Base-by-base conservation (phyloP, 2,329 filamentous ascomycete species). In the Aphanocladium album region DNA sequence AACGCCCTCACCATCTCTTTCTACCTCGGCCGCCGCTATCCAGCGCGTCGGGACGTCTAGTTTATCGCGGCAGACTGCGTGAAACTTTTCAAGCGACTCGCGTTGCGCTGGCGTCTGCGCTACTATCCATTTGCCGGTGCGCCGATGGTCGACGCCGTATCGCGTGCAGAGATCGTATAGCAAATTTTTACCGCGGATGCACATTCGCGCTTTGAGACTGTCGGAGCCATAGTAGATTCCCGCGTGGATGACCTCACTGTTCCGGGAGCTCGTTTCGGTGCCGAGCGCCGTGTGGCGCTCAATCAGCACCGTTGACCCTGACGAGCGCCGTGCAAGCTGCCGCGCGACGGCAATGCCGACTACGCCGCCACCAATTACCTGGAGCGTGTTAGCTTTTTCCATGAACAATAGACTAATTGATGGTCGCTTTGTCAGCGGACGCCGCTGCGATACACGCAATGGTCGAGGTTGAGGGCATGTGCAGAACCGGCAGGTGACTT, bases 211-310 rank as follows among this genome's bases (percentile, higher is more conserved):
- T 76, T 99, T 99, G 57, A 97, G 84, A 1, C 87, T 88, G 45
- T 77, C 74, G 6, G 80, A 72, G 17, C 89, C 90, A 74, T 97
- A 97, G 81, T 97, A 98, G 64, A 98, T 83, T 16, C 95, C 95
- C 1, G 91, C 95, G 73, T 99, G 95, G 67, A 99, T 96, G 60
- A 98, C 93, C 82, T 98, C 93, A 70, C 89, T 93, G 78, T 96
- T 97, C 66, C 93, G 87, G 65, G 89, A 90, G 64, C 89, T 93
- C 0, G 92, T 96, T 77, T 97, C 93, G 30, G 86, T 93, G 54
- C 93, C 93, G 27, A 90, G 81, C 55, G 83, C 80, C 23, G 80
- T 74, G 78, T 96, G 90, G 27, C 89, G 86, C 75, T 97, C 93
- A 1, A 97, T 85, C 58, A 96, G 79, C 14, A 96, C 80, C 0